A percentile compares a stretch with the other conserved stretches of the same genome.
phyloP scores from a whole-genome alignment of 2,329 filamentous ascomycete genomes.

The Didymella sp. region DNA sequence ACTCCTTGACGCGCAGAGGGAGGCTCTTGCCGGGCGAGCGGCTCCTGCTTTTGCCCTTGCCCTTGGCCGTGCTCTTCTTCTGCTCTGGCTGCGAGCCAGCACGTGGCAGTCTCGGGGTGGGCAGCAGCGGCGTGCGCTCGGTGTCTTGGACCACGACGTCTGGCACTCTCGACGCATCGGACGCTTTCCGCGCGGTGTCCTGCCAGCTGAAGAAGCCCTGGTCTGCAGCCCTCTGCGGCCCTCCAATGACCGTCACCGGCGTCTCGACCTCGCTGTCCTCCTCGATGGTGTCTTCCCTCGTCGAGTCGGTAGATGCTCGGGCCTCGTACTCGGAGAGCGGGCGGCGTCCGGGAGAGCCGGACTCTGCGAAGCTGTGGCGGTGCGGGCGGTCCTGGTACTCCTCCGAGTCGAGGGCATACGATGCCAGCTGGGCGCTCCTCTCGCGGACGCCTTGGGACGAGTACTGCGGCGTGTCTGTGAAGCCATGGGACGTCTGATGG shows the following conservation, averaged over 20 bases:
- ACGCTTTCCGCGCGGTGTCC: constrained; percentile 2
- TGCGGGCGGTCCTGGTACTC: constrained; percentile 39
- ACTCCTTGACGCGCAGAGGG: constrained; percentile 28
- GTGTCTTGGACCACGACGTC: constrained; percentile 41
- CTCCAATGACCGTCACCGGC: constrained; percentile 50
- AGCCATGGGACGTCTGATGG: constrained; percentile 68
- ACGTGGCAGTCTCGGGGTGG: constrained; percentile 40
- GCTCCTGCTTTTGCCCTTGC: constrained; percentile 25
- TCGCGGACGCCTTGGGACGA: constrained; percentile 79
- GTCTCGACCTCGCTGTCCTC: constrained; percentile 68
- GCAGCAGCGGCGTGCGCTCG: constrained; percentile 51
- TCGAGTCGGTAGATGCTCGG: constrained; percentile 41
- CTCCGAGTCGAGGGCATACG: constrained; percentile 68
- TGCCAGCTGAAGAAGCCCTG: constrained; percentile 36
- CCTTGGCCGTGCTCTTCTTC: constrained; percentile 16
- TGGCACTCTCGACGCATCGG: constrained; percentile 20
- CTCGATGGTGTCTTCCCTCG: constrained; percentile 60
- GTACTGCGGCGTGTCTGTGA: constrained; percentile 73
- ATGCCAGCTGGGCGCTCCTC: constrained; percentile 86
- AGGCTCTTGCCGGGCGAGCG: constrained; percentile 30
- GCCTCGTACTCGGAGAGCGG: constrained; percentile 33
- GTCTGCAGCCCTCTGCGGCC: constrained; percentile 19
- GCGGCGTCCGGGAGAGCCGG: constrained; percentile 24
- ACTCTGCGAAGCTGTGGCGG: constrained; percentile 37
- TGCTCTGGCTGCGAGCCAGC: constrained; percentile 27